These are phyloP conservation scores for Aspergillus fructus DNA, from an alignment of 2,329 filamentous ascomycete species.

Conservation along the genomic window DNA sequence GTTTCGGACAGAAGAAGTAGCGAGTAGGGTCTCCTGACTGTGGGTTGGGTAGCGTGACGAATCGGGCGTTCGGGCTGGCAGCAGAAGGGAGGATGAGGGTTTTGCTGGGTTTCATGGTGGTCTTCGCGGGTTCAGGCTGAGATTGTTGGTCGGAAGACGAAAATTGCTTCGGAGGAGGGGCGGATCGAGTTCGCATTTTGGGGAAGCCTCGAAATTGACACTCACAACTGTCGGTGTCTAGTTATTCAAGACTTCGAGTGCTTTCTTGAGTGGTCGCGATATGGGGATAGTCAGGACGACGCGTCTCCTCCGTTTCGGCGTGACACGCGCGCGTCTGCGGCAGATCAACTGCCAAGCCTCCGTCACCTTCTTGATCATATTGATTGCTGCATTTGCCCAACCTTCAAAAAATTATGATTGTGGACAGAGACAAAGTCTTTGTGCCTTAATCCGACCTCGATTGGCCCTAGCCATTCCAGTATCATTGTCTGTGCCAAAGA, in stretches of 20 bases:
- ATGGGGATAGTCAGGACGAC: not conserved
- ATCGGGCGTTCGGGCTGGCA: slow-evolving; percentile 52
- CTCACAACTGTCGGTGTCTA: not conserved
- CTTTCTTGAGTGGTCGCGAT: not conserved
- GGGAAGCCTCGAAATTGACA: not conserved
- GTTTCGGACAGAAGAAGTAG: slow-evolving; percentile 60
- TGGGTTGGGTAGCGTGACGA: slow-evolving; percentile 58
- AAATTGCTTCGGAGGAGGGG: slow-evolving; percentile 12
- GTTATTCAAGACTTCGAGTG: not conserved
- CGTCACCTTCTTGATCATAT: not conserved
- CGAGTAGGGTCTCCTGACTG: slow-evolving; percentile 48
- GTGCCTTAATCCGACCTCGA: not conserved
- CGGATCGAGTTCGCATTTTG: slow-evolving; percentile 30
- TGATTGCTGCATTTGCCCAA: not conserved
- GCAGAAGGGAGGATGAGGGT: slow-evolving; percentile 59
- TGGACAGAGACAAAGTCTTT: not conserved
- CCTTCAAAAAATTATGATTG: not conserved
- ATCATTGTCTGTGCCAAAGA: not conserved
- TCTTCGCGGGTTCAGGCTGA: slow-evolving; percentile 17
- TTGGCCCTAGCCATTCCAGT: not conserved
- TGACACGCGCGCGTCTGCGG: slow-evolving; percentile 4
- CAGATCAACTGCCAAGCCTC: slow-evolving; percentile 3
- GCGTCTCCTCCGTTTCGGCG: not conserved
- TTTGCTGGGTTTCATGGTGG: slow-evolving; percentile 39
- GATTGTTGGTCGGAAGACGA: slow-evolving; percentile 19